Conservation (phyloP, 257 asterid genomes). For the Coffea eugenioides region DNA sequence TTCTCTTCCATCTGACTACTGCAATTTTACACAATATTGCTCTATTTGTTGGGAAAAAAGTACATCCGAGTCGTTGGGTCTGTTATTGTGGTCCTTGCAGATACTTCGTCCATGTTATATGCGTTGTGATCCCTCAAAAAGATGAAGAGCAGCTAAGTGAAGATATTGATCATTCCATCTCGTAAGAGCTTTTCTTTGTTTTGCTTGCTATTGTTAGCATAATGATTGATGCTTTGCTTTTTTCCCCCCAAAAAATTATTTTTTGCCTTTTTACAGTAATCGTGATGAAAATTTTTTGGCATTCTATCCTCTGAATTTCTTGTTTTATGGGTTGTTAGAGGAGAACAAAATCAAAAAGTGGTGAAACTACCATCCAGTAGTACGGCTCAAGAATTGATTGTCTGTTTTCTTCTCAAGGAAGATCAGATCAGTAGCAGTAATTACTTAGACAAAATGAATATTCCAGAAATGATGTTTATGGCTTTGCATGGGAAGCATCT, state of each 20-base stretch:
- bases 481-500: background rate
- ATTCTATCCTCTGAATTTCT: background rate
- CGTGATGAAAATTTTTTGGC: no score
- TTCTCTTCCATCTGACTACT: background rate
- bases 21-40: background rate
- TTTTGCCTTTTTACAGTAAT: background rate
- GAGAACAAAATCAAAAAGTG: background rate
- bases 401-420: background rate
- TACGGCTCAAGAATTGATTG: background rate
- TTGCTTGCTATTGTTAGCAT: no score
- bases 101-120: background rate
- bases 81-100: slow-evolving; percentile 7
- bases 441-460: background rate
- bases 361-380: background rate
- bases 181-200: background rate
- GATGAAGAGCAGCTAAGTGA: background rate
- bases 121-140: background rate
- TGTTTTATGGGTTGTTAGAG: background rate
- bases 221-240: background rate
- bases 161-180: background rate
- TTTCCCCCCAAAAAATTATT: no score
- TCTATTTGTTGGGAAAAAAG: background rate
- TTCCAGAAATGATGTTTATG: no score
- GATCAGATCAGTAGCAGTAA: background rate
- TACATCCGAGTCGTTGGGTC: background rate